Base-by-base conservation (phyloP, 139 green algal species). In the Eudorina sp. region DNA sequence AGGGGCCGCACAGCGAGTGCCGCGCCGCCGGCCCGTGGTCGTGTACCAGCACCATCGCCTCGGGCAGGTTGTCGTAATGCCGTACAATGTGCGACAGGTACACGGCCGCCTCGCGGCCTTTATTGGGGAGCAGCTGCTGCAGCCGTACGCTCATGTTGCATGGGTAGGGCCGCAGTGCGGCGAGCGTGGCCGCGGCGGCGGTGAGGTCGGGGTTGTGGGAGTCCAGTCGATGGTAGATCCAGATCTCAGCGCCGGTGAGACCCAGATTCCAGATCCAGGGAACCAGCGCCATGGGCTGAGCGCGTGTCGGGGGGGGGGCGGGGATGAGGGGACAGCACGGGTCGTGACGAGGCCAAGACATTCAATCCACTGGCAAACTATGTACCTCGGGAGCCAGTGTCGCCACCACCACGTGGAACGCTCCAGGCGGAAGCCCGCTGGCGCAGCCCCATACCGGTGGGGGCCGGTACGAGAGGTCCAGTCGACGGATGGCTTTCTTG, bases 231-330 rank as follows among this genome's bases (percentile, higher is more conserved):
- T 90, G 45, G 34, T 90, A 90, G 25, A 90, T 81, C 40, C 51
- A 86, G 38, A 86, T 68, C 60, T 86, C 27, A 38, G 86, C 75
- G 36, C 74, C 62, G 5, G 43, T 46, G 3, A 90, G 45, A 27
- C 86, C 86, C 31, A 90, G 46, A 29, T 90, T 81, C 75, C 74
- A 84, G 40, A 90, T 74, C 86, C 86, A 90, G 0, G 76, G 86
- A 5, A 90, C 23, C 21, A 85, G 34, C 46, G 76, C 40, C 40
- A 36, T 85, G 23, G 53, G 53, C 72, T 83, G 85, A 29, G 46
- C 2, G 2, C 14, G 34, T 31, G 9, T 48, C 55, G 55, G 55
- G 14, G 23, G 23, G 5, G 55, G 18, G 8, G 55, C 18, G 55
- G 16, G 64, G 64, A 34, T 1, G 31, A 75, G 31, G 25, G 13